Conservation (phyloP, 768 basidiomycete genomes). For the Lanmaoa pseudosensibilis region DNA sequence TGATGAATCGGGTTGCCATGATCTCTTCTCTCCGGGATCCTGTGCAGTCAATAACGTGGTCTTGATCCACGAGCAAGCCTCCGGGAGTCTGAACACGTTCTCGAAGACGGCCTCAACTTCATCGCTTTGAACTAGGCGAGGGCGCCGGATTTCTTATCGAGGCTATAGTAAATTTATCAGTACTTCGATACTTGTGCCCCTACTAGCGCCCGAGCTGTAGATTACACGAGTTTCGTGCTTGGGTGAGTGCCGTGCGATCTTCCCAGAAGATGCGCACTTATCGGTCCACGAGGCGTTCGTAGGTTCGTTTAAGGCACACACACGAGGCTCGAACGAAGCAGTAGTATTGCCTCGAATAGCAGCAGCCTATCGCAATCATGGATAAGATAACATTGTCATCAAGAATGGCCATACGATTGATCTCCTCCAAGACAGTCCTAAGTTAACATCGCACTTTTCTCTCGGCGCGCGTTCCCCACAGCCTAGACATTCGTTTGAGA, state of each 20-base stretch:
- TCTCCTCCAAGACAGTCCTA: not conserved
- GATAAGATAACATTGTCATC: not conserved
- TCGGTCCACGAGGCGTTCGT: not conserved
- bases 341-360: not conserved
- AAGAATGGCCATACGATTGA: no score
- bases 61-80: not conserved
- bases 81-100: not conserved
- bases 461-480: not conserved
- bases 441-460: not conserved
- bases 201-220: not conserved
- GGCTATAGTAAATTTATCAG: no score
- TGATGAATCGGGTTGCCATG: not conserved
- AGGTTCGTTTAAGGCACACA: not conserved
- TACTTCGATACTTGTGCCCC: not conserved
- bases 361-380: not conserved
- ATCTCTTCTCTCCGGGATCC: not conserved
- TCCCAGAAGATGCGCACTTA: not conserved
- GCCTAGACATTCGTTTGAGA: not conserved
- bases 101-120: not conserved
- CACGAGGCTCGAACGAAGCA: not conserved
- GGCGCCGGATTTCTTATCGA: not conserved
- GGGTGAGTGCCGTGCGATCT: not conserved
- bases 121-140: not conserved
- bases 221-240: not conserved
- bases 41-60: not conserved